These are phyloP conservation scores for Coniella lustricola DNA, from an alignment of 2,329 filamentous ascomycete species.

Conservation along the genomic window DNA sequence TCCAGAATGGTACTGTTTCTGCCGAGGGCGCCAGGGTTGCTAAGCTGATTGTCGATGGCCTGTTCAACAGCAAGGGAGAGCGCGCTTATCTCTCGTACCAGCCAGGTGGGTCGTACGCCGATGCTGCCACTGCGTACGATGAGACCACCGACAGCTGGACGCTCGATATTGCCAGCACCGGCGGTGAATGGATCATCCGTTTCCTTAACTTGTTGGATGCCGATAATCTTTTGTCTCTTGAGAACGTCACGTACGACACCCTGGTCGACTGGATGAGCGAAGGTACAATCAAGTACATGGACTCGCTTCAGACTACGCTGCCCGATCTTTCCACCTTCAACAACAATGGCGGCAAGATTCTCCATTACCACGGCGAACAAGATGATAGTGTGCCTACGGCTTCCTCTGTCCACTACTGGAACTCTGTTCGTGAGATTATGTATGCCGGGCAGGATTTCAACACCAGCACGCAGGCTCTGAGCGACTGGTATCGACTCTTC, in stretches of 20 bases:
- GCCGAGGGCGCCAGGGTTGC: constrained; percentile 22
- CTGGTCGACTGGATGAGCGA: constrained; percentile 21
- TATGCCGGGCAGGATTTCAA: constrained; percentile 24
- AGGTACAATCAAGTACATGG: constrained; percentile 2
- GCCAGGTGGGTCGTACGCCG: constrained; percentile 25
- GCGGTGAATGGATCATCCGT: constrained; percentile 41
- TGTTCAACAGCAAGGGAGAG: constrained; percentile 28
- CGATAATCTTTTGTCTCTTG: background rate
- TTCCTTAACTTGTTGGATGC: constrained; percentile 26
- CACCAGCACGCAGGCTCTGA: constrained; percentile 22
- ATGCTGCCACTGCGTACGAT: constrained; percentile 26
- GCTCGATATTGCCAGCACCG: constrained; percentile 29
- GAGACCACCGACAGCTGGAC: constrained; percentile 17
- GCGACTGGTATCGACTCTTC: constrained; percentile 41
- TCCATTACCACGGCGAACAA: constrained; percentile 26
- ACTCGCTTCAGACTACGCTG: constrained; percentile 19
- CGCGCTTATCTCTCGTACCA: constrained; percentile 18
- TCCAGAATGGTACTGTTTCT: too few relatives aligned
- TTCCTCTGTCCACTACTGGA: background rate
- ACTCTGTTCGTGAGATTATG: background rate
- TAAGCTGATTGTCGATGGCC: constrained; percentile 28
- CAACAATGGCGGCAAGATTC: constrained; percentile 22
- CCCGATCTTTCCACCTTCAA: constrained; percentile 24
- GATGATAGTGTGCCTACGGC: constrained; percentile 24
- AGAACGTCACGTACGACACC: constrained; percentile 23